These are phyloP conservation scores for Apiospora phragmitis DNA, from an alignment of 2,329 filamentous ascomycete genomes.

Conservation along the genomic window DNA sequence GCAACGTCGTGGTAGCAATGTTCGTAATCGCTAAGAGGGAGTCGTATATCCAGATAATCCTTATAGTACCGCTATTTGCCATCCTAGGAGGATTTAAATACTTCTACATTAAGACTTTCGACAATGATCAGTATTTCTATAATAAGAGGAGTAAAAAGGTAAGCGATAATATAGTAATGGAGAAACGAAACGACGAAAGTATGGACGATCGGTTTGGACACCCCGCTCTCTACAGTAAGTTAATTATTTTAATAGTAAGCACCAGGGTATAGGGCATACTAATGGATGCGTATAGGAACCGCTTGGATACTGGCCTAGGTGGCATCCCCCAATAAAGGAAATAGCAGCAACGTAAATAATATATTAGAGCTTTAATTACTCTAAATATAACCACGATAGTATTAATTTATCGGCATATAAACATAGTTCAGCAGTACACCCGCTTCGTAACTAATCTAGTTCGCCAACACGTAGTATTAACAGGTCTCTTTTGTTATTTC, in stretches of 20 bases:
- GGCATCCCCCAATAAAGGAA: background rate
- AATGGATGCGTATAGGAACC: conserved; percentile 77
- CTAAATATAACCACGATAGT: background rate
- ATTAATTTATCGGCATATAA: background rate
- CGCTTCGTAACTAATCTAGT: background rate
- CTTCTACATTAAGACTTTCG: conserved; percentile 76
- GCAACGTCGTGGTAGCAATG: conserved; percentile 76
- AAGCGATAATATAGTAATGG: conserved; percentile 48
- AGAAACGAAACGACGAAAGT: conserved; percentile 59
- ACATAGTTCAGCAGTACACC: background rate
- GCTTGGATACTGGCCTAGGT: conserved; percentile 63
- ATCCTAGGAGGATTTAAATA: conserved; percentile 82
- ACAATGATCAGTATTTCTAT: conserved; percentile 76
- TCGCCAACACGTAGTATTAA: background rate
- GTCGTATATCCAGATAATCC: conserved; percentile 70
- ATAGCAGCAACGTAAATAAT: too few species aligned
- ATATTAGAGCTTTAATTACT: background rate
- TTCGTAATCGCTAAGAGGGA: conserved; percentile 67
- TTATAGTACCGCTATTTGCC: conserved; percentile 77
- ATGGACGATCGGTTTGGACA: conserved; percentile 80
- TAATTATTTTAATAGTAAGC: conserved; percentile 95
- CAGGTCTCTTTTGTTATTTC: background rate
- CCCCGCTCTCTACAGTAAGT: conserved; percentile 81
- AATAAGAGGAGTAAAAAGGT: conserved; percentile 50
- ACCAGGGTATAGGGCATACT: conserved; percentile 82